phyloP scores from a whole-genome alignment of 148 eudicot species.

The Rhododendron henanense region DNA sequence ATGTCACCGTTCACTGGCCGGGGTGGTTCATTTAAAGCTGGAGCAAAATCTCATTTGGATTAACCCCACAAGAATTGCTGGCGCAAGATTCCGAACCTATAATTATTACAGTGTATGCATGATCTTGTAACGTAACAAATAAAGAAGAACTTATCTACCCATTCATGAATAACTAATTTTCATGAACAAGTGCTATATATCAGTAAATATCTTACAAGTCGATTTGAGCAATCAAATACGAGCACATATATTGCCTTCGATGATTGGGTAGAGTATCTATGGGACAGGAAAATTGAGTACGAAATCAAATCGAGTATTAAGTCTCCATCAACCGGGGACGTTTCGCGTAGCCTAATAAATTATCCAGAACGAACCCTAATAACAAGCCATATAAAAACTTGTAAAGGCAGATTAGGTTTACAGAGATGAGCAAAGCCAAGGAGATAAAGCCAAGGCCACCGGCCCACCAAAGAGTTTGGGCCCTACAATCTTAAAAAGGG shows the following conservation, averaged over 20 bases:
- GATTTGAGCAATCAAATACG: not conserved
- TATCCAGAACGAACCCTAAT: too few relatives aligned
- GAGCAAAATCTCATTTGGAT: too few relatives aligned
- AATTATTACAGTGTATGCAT: too few relatives aligned
- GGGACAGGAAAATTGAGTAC: not conserved
- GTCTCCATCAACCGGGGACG: not conserved
- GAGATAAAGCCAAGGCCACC: not conserved
- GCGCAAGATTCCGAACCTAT: too few relatives aligned
- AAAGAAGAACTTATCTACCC: not conserved
- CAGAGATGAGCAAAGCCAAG: not conserved
- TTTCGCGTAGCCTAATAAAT: not conserved
- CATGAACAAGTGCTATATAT: too few relatives aligned
- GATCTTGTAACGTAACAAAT: not conserved
- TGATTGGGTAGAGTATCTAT: too few relatives aligned
- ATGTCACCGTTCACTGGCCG: too few relatives aligned
- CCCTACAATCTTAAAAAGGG: not conserved
- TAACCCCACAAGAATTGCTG: too few relatives aligned
- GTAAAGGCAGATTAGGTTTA: not conserved
- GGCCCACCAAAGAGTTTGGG: not conserved
- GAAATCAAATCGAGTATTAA: not conserved
- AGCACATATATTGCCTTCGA: not conserved
- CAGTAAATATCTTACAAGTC: too few relatives aligned
- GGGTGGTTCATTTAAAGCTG: too few relatives aligned
- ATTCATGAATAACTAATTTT: too few relatives aligned
- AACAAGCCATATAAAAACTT: too few relatives aligned